Percentiles rank a stretch among this genome's conserved stretches.
Conservation (phyloP, 805 yeast species). For the Yamadazyma insecticola region DNA sequence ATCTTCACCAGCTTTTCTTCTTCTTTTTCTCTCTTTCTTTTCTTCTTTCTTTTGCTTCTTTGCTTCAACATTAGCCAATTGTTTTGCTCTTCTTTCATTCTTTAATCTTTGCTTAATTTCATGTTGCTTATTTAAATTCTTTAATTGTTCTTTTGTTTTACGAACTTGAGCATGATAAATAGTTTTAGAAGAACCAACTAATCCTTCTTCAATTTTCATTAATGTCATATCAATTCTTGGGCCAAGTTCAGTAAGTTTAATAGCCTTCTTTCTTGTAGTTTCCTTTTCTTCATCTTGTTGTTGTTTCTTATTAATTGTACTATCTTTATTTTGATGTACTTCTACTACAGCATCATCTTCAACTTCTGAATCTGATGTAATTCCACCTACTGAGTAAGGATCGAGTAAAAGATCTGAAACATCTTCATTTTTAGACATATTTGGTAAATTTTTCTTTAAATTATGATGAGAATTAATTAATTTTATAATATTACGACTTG, state of each 20-base stretch:
- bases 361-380: conserved; percentile 88
- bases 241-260: conserved; percentile 88
- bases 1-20: conserved; percentile 33
- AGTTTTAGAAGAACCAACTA: conserved; percentile 80
- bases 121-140: conserved; percentile 63
- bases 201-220: conserved; percentile 86
- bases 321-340: conserved; percentile 30
- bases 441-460: conserved; percentile 63
- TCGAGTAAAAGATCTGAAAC: conserved; percentile 81
- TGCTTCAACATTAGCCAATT: conserved; percentile 69
- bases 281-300: conserved; percentile 12
- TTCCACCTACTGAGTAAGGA: conserved; percentile 73
- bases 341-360: conserved; percentile 87
- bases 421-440: conserved; percentile 61
- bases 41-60: conserved; percentile 72
- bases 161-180: conserved; percentile 70
- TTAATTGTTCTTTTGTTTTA: conserved; percentile 59
- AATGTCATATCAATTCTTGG: conserved; percentile 78
- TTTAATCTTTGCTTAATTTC: conserved; percentile 56
- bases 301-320: conserved; percentile 14
- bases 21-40: conserved; percentile 64
- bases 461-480: conserved; percentile 59
- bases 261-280: conserved; percentile 66
- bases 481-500: conserved; percentile 66
- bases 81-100: conserved; percentile 69